Evolutionary conservation across 1,284 basidiomycete genomes (phyloP).

Genomic region (Leccinum fuscescens): DNA sequence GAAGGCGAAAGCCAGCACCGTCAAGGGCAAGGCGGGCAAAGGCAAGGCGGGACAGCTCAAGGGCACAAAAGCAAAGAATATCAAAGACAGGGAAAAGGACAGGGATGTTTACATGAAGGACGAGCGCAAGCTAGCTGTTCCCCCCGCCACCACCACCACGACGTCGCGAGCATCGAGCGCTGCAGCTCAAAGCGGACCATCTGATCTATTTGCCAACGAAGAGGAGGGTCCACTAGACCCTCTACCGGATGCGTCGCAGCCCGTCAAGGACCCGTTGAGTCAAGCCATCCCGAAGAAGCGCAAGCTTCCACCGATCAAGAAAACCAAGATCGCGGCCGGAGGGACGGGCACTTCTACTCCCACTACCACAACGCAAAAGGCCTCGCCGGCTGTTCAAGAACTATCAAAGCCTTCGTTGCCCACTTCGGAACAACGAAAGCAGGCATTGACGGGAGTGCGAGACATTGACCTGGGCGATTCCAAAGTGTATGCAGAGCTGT

Average conservation of each 20-base stretch:
- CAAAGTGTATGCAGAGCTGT: constrained; percentile 62
- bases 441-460: constrained; percentile 40
- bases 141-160: constrained; percentile 9
- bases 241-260: constrained; percentile 33
- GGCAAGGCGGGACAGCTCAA: constrained; percentile 18
- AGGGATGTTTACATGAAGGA: constrained; percentile 39
- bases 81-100: constrained; percentile 33
- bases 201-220: constrained; percentile 30
- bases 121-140: constrained; percentile 36
- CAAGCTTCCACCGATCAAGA: constrained; percentile 72
- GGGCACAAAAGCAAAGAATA: constrained; percentile 19
- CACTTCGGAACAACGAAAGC: constrained; percentile 37
- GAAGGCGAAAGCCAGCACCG: constrained; percentile 25
- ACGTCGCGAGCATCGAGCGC: constrained; percentile 28
- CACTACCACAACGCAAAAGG: constrained; percentile 31
- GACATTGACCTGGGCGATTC: constrained; percentile 66
- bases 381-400: constrained; percentile 21
- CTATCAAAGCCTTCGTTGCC: constrained; percentile 25
- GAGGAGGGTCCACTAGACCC: constrained; percentile 22
- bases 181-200: constrained; percentile 29
- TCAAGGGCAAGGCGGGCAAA: constrained; percentile 25
- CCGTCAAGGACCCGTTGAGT: constrained; percentile 19
- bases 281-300: constrained; percentile 49
- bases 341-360: constrained; percentile 29
- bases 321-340: constrained; percentile 48